Conservation (phyloP, 2,329 filamentous ascomycete genomes). For the Fusarium hostae region DNA sequence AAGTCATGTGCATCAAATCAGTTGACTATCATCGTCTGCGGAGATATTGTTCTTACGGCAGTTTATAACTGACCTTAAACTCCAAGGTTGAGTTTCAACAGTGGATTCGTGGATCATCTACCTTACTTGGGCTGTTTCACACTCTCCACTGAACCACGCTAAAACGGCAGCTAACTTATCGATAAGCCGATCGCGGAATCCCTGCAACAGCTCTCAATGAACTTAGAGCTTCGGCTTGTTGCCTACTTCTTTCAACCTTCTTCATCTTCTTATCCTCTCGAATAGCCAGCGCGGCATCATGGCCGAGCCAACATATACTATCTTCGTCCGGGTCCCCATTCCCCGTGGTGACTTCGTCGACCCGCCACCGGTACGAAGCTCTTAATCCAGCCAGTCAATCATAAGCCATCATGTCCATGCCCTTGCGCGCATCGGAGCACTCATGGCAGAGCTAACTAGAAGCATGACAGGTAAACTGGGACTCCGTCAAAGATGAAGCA, state of each 20-base stretch:
- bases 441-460: slow-evolving; percentile 38
- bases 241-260: slow-evolving; percentile 28
- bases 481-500: slow-evolving; percentile 83
- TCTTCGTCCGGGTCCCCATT: slow-evolving; percentile 91
- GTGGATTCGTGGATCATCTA: neutral
- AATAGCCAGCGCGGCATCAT: slow-evolving; percentile 46
- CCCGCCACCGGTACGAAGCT: slow-evolving; percentile 77
- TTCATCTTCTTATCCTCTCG: slow-evolving; percentile 24
- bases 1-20: neutral
- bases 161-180: slow-evolving; percentile 37
- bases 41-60: neutral
- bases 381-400: slow-evolving; percentile 1
- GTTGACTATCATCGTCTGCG: neutral
- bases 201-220: slow-evolving; percentile 31
- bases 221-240: slow-evolving; percentile 30
- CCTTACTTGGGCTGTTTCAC: slow-evolving; percentile 17
- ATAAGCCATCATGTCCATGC: slow-evolving; percentile 25
- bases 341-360: slow-evolving; percentile 88
- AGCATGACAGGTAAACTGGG: slow-evolving; percentile 80
- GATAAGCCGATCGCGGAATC: slow-evolving; percentile 41
- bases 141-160: slow-evolving; percentile 12
- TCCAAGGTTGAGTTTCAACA: neutral
- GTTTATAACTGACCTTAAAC: neutral
- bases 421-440: slow-evolving; percentile 26
- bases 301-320: slow-evolving; percentile 72